Conservation (phyloP, 2,329 filamentous ascomycete genomes). For the Sporothrix humicola region DNA sequence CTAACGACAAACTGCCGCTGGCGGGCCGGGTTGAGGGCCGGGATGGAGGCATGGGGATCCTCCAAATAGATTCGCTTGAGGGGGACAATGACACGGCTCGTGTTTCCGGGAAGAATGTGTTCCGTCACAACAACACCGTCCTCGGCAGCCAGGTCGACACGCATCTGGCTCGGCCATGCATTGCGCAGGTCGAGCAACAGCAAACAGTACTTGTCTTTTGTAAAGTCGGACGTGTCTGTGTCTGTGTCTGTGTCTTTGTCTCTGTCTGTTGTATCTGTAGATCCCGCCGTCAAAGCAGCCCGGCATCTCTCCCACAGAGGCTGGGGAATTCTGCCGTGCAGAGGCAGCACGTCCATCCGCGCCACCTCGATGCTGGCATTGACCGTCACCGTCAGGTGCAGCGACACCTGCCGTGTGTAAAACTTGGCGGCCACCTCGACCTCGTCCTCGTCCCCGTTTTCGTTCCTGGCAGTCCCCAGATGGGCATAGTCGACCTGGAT, state of each 20-base stretch:
- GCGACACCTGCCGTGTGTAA: constrained; percentile 80
- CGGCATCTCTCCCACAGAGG: constrained; percentile 59
- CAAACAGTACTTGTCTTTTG: constrained; percentile 70
- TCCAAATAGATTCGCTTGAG: constrained; percentile 76
- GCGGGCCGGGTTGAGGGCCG: constrained; percentile 78
- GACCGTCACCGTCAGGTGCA: constrained; percentile 85
- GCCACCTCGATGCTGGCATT: constrained; percentile 87
- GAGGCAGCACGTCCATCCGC: constrained; percentile 77
- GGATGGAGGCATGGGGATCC: constrained; percentile 78
- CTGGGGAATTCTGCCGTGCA: constrained; percentile 69
- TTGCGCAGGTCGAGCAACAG: constrained; percentile 86
- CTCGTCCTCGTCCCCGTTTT: constrained; percentile 64
- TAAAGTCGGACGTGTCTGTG: constrained; percentile 28
- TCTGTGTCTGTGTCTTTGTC: constrained; percentile 43
- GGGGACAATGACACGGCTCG: constrained; percentile 75
- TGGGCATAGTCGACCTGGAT: constrained; percentile 87
- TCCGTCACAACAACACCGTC: constrained; percentile 59
- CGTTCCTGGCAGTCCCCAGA: constrained; percentile 69
- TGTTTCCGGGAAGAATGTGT: constrained; percentile 68
- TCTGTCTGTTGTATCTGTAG: not conserved
- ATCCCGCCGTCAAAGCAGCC: constrained; percentile 40
- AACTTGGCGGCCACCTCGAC: constrained; percentile 72
- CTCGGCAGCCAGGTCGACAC: constrained; percentile 59
- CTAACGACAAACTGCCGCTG: constrained; percentile 93
- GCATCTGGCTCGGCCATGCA: constrained; percentile 82